Base-by-base conservation (phyloP, 2,329 filamentous ascomycete genomes). In the Clathrospora elynae region DNA sequence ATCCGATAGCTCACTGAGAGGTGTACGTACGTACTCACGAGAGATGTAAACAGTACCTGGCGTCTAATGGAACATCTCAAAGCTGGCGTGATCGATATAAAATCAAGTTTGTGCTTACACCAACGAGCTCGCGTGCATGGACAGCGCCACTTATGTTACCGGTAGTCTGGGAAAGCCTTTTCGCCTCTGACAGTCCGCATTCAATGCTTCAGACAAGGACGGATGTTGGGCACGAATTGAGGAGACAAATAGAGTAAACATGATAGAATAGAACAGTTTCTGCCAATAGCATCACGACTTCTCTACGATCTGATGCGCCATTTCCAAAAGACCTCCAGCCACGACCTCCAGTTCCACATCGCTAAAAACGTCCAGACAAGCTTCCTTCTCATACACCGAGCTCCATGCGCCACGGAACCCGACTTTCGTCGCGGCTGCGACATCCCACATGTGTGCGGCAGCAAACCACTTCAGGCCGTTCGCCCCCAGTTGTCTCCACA, bases 361-460 rank as follows among this genome's bases (percentile, higher is more conserved):
- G 12, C 30, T 37, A 23, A 49, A 51, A 5, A 51, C 18, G 14
- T 51, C 41, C 28, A 45, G 14, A 29, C 45, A 48, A 26, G 49
- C 35, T 16, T 51, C 41, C 6, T 35, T 33, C 41, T 51, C 49
- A 24, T 41, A 39, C 29, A 49, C 41, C 1, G 41, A 34, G n/a
- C 29, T 44, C 35, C 46, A 53, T 9, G 49, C 49, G 10, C 49
- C 49, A 9, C 49, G 38, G n/a, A 53, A 55, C 52, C 77, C 78
- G n/a, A 71, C 72, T 42, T 70, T 72, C 36, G 68, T 72, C 10
- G 80, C 79, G 3, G 78, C 76, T 11, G 73, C 70, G 4, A 78
- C 78, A 69, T 83, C 80, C 80, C 80, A 82, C 75, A 79, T 78
- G 62, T 83, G 80, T 11, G 78, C 80, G 0, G 80, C 80, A 1